These are phyloP conservation scores for Trichoderma guizhouense DNA, from an alignment of 2,329 filamentous ascomycete species.

Conservation along the genomic window DNA sequence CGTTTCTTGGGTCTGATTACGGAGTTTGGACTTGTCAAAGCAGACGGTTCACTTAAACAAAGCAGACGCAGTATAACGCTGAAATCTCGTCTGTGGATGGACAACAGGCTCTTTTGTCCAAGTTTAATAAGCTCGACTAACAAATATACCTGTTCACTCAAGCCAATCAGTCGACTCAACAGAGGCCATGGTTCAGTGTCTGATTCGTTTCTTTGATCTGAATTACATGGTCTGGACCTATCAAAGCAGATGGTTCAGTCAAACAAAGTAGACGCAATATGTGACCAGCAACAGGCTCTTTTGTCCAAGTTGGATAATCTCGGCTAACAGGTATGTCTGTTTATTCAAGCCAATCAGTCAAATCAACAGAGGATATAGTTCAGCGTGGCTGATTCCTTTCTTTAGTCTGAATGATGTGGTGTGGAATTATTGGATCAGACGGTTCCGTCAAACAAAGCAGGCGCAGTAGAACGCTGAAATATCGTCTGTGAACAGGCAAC, in stretches of 20 bases:
- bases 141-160: neutral
- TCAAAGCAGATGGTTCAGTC: too few species aligned
- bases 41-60: neutral
- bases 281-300: too few species aligned
- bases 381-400: neutral
- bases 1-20: neutral
- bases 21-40: neutral
- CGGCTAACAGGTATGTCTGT: neutral
- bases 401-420: neutral
- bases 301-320: too few species aligned
- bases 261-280: too few species aligned
- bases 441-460: too few species aligned
- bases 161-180: neutral
- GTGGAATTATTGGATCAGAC: too few species aligned
- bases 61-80: neutral
- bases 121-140: neutral
- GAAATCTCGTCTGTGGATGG: neutral
- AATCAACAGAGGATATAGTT: too few species aligned
- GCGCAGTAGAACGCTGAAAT: too few species aligned
- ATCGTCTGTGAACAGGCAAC: neutral
- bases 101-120: too few species aligned
- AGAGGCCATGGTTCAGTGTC: too few species aligned
- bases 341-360: neutral
- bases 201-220: neutral
- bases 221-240: neutral